Evolutionary conservation across 108 stramenopile species (phyloP).

Genomic region (Asterionellopsis glacialis): DNA sequence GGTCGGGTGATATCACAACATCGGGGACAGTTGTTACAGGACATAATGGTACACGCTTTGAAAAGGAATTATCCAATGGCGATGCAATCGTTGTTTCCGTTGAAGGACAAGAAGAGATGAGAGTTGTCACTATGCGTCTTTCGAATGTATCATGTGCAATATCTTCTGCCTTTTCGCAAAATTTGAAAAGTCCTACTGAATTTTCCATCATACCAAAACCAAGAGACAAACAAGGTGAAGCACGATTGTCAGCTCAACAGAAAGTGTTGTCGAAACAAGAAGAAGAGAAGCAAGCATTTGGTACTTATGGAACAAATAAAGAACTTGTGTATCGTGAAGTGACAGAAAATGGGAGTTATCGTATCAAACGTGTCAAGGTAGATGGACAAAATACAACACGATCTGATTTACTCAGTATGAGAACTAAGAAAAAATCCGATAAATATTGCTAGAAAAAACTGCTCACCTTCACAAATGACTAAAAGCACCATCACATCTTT

Average conservation of each 20-base stretch:
- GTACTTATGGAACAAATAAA: slow-evolving; percentile 40
- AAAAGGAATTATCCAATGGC: slow-evolving; percentile 49
- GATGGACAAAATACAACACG: slow-evolving; percentile 30
- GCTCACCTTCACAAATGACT: no score
- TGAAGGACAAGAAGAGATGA: slow-evolving; percentile 50
- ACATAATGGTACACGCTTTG: slow-evolving; percentile 45
- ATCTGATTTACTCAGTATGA: slow-evolving; percentile 54
- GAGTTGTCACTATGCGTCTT: slow-evolving; percentile 75
- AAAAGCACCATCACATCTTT: no score
- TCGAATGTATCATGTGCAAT: slow-evolving; percentile 54
- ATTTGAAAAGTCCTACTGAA: slow-evolving; percentile 39
- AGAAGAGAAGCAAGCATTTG: slow-evolving; percentile 52
- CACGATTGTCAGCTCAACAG: slow-evolving; percentile 25
- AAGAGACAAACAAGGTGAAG: slow-evolving; percentile 35
- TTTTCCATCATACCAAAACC: slow-evolving; percentile 70
- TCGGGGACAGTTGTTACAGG: slow-evolving; percentile 77
- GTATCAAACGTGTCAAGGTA: slow-evolving; percentile 48
- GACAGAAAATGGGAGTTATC: slow-evolving; percentile 73
- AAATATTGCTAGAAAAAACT: slow-evolving; percentile 62
- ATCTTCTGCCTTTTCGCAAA: slow-evolving; percentile 53
- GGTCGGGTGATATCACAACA: slow-evolving; percentile 65
- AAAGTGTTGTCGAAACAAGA: slow-evolving; percentile 11
- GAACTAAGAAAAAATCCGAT: slow-evolving; percentile 78
- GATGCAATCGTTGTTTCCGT: slow-evolving; percentile 56
- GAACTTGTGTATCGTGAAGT: slow-evolving; percentile 72